These are phyloP conservation scores for Ormosia semicastrata DNA, from an alignment of 306 rosid species.

Conservation along the genomic window DNA sequence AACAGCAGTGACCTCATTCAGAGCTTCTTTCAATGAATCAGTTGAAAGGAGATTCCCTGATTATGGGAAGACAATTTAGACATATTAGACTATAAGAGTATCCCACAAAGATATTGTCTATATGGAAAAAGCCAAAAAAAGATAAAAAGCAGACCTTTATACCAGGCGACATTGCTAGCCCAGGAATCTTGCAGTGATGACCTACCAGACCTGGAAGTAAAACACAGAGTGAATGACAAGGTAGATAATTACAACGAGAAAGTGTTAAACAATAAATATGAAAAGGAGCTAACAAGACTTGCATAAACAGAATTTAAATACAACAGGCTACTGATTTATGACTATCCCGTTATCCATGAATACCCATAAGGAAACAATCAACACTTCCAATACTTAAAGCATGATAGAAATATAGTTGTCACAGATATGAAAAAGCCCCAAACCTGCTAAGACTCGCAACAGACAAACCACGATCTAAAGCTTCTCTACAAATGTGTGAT, in stretches of 20 bases:
- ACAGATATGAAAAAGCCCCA: neutral
- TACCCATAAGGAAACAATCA: neutral
- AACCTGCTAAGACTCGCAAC: conserved; percentile 94
- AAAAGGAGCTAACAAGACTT: neutral
- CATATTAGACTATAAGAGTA: conserved; percentile 14
- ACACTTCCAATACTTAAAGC: neutral
- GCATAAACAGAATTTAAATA: neutral
- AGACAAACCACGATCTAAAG: conserved; percentile 67
- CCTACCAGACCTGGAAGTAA: conserved; percentile 76
- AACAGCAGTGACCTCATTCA: conserved; percentile 80
- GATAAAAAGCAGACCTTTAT: conserved; percentile 60
- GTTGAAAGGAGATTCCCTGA: conserved; percentile 85
- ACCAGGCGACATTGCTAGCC: conserved; percentile 72
- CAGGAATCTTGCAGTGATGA: conserved; percentile 79
- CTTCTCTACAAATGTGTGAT: conserved; percentile 85
- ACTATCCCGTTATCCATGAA: neutral
- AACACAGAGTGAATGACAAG: conserved; percentile 11
- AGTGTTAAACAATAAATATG: neutral
- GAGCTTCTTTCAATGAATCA: conserved; percentile 83
- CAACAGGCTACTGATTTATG: neutral
- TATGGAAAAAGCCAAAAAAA: neutral
- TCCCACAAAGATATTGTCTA: conserved; percentile 6
- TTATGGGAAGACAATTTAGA: conserved; percentile 28
- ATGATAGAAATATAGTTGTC: neutral
- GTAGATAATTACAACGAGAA: neutral